phyloP scores from a whole-genome alignment of 148 eudicot genomes.

The Diospyros lotus region DNA sequence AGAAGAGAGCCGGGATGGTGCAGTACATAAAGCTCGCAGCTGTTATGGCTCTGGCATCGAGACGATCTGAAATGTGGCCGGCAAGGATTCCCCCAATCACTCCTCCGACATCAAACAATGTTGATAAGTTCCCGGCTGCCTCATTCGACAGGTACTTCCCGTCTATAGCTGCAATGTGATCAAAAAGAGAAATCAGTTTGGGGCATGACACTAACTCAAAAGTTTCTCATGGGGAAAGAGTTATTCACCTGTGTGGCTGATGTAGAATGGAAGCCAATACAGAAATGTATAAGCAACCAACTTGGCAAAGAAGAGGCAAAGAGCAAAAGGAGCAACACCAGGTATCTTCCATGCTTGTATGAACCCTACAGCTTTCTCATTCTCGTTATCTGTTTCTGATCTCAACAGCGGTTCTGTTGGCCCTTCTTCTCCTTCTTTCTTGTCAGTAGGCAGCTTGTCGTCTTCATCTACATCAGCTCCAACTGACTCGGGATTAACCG shows the following conservation, averaged over 20 bases:
- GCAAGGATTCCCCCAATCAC: conserved; percentile 88
- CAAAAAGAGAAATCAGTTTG: neutral
- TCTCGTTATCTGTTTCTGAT: conserved; percentile 18
- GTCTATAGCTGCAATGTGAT: conserved; percentile 59
- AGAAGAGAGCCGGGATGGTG: conserved; percentile 73
- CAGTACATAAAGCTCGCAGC: conserved; percentile 87
- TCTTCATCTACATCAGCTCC: conserved; percentile 36
- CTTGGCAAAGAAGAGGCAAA: conserved; percentile 88
- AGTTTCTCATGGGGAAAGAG: neutral
- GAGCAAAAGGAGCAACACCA: conserved; percentile 84
- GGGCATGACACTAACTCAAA: too few species aligned
- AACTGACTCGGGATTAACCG: conserved; percentile 67
- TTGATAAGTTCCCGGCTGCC: conserved; percentile 79
- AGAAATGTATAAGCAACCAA: conserved; percentile 88
- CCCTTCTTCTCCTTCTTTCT: conserved; percentile 30
- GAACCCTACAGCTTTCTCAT: conserved; percentile 55
- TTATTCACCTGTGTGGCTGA: conserved; percentile 74
- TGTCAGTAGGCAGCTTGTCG: conserved; percentile 22
- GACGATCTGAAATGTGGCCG: conserved; percentile 69
- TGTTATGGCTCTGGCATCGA: conserved; percentile 84
- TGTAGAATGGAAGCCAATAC: conserved; percentile 95
- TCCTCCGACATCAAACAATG: conserved; percentile 90
- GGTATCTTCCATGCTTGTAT: conserved; percentile 88
- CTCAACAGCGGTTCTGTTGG: conserved; percentile 38
- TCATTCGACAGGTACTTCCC: conserved; percentile 75